Conservation (phyloP, 805 yeast species). For the Cyberlindnera suaveolens region DNA sequence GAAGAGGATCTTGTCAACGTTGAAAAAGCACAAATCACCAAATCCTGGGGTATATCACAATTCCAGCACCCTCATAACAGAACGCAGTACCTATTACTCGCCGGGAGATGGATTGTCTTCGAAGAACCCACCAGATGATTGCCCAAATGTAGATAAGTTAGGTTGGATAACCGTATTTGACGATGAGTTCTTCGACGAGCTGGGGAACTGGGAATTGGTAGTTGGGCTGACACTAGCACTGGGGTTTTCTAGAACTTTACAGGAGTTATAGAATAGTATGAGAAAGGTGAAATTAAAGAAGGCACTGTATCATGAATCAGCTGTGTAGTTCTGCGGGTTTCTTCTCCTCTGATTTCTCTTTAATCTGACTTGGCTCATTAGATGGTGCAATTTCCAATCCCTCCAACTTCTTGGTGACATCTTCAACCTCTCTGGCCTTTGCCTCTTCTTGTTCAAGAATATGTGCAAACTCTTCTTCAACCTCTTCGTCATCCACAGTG, state of each 20-base stretch:
- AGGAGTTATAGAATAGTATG: conserved; percentile 9
- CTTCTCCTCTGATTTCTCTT: neutral
- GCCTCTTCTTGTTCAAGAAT: conserved; percentile 21
- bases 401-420: conserved; percentile 19
- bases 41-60: neutral
- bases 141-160: conserved; percentile 51
- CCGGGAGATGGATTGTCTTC: conserved; percentile 53
- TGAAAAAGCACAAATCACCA: conserved; percentile 23
- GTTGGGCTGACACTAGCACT: conserved; percentile 48
- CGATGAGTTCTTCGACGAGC: conserved; percentile 27
- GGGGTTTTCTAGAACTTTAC: conserved; percentile 34
- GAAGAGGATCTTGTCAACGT: conserved; percentile 26
- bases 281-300: neutral
- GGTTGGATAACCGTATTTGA: conserved; percentile 66
- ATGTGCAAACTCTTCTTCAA: conserved; percentile 34
- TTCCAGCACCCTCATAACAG: neutral
- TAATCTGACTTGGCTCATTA: neutral
- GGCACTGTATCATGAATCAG: neutral
- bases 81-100: conserved; percentile 10
- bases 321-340: conserved; percentile 2
- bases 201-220: conserved; percentile 49
- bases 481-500: conserved; percentile 21
- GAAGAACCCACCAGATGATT: conserved; percentile 48
- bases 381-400: conserved; percentile 21
- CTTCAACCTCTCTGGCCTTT: conserved; percentile 5